Base-by-base conservation (phyloP, 345 rosid genomes). In the Salix suchowensis region DNA sequence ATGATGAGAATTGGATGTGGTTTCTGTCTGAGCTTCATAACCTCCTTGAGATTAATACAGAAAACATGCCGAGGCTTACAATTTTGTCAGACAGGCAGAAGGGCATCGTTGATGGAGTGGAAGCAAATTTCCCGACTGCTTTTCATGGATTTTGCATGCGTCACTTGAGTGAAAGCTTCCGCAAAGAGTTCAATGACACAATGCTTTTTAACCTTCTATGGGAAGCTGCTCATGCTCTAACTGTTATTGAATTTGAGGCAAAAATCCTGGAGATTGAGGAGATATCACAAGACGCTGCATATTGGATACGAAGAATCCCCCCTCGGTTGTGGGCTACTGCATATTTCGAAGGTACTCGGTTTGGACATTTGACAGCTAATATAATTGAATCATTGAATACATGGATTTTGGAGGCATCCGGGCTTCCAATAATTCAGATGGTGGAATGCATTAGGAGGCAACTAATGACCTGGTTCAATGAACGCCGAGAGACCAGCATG, bases 1-100 rank as follows among this genome's bases (percentile, higher is more conserved):
- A 89, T 64, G 97, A 96, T 37, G 98, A 96, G 78, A 96, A 91
- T 60, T 96, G 99, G 98, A 93, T 93, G 98, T 96, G 99, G 99
- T 96, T 96, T 85, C 87, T 96, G 19, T 91, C 96, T 37, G 98
- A 93, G 81, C 98, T 96, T 76, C 99, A 91, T 80, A 93, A 85
- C 58, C 90, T 93, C 77, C 97, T 96, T 4, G 99, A 96, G 82
- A 85, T 94, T 30, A 96, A 96, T 70, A 86, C 98, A 0, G 98
- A 96, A 89, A 96, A 93, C 87, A 96, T 96, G 99, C 98, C 99
- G 0, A 89, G 93, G 83, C 94, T 96, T 76, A 93, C 97, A 24
- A 96, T 96, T 76, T 86, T 96, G 84, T 96, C 99, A 0, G 98
- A 96, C 73, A 87, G 98, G 80, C 96, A 92, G 54, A 89, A 89